These are phyloP conservation scores for Venturia aucupariae DNA, from an alignment of 2,329 filamentous ascomycete genomes.

Conservation along the genomic window DNA sequence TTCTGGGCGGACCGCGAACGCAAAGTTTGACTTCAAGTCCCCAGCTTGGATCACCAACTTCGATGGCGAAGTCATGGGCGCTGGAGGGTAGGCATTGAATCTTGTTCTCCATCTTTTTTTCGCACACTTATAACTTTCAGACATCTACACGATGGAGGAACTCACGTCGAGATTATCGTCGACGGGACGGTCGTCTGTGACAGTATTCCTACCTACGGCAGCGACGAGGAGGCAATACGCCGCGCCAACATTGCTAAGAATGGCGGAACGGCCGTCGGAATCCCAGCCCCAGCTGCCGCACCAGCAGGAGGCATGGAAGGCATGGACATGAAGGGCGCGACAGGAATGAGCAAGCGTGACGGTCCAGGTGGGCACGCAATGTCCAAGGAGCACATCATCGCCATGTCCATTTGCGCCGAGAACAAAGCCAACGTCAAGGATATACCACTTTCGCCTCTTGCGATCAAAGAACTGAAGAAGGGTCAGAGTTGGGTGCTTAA, in stretches of 20 bases:
- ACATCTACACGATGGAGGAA: constrained; percentile 15
- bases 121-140: neutral
- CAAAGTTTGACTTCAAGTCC: constrained; percentile 8
- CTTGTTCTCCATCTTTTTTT: neutral
- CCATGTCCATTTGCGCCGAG: constrained; percentile 10
- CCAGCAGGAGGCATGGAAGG: constrained; percentile 1
- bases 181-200: constrained; percentile 9
- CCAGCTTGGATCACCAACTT: constrained; percentile 11
- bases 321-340: neutral
- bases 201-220: constrained; percentile 7
- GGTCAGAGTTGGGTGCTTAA: constrained; percentile 12
- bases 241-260: constrained; percentile 6
- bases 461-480: constrained; percentile 10
- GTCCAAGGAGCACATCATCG: constrained; percentile 11
- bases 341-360: neutral
- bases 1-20: neutral
- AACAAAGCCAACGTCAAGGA: constrained; percentile 9
- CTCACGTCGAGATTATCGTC: constrained; percentile 2
- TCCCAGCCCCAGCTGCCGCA: neutral
- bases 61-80: constrained; percentile 10
- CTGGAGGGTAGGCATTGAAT: neutral
- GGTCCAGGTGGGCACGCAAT: constrained; percentile 2
- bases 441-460: neutral
- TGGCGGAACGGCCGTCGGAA: neutral
- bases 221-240: neutral